Percentiles rank a stretch among this genome's conserved stretches.
Evolutionary conservation across 495 filamentous ascomycete genomes (phyloP).

Genomic region (Amorphotheca resinae): DNA sequence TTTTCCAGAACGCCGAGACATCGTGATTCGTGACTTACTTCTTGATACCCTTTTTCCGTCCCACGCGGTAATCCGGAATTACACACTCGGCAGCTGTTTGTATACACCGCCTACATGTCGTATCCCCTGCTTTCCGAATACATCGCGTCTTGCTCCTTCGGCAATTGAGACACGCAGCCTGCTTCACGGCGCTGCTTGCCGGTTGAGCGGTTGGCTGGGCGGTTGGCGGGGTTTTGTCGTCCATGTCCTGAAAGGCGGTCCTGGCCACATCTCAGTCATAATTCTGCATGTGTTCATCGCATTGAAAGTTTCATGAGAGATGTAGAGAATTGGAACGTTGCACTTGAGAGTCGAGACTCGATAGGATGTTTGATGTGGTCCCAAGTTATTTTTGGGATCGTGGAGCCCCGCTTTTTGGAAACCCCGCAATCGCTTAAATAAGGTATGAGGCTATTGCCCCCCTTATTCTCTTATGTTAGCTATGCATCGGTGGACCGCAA

Average conservation of each 20-base stretch:
- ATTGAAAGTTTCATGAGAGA: too few species aligned
- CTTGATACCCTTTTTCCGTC: slow-evolving; percentile 61
- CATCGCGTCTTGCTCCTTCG: slow-evolving; percentile 58
- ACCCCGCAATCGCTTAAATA: too few species aligned
- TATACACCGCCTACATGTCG: slow-evolving; percentile 49
- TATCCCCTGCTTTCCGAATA: slow-evolving; percentile 35
- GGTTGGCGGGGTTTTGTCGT: slow-evolving; percentile 13
- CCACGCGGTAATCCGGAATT: slow-evolving; percentile 55
- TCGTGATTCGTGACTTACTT: slow-evolving; percentile 43
- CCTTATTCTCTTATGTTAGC: too few species aligned
- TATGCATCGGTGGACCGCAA: too few species aligned
- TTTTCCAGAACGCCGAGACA: background rate
- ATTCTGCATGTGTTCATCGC: too few species aligned
- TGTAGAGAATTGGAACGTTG: too few species aligned
- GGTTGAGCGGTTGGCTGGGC: slow-evolving; percentile 6
- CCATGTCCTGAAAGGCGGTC: slow-evolving; percentile 6
- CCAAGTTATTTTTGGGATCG: too few species aligned
- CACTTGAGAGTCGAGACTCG: too few species aligned
- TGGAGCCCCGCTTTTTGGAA: too few species aligned
- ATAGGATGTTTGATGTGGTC: too few species aligned
- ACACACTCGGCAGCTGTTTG: slow-evolving; percentile 46
- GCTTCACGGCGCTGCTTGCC: slow-evolving; percentile 22
- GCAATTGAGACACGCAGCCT: slow-evolving; percentile 56
- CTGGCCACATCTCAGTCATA: background rate
- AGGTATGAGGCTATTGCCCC: too few species aligned